Evolutionary conservation across 352 stramenopile species (phyloP).

Genomic region (Phytopythium helicoides): DNA sequence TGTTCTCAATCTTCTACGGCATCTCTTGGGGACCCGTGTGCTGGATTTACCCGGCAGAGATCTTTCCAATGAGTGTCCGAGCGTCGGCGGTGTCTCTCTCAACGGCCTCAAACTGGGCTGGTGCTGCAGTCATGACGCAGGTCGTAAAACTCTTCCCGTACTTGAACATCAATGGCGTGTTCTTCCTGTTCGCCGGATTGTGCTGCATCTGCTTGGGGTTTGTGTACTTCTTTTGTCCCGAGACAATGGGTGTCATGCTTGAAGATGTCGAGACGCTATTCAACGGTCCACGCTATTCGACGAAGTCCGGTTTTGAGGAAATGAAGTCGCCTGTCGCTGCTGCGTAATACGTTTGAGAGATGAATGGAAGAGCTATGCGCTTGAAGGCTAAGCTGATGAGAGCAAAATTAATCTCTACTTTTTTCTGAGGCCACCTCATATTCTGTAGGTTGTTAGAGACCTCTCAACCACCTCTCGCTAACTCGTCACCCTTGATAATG

Average conservation of each 20-base stretch:
- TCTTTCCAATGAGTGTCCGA: slow-evolving; percentile 41
- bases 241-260: slow-evolving; percentile 41
- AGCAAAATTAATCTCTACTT: too few relatives aligned
- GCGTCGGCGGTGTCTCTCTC: slow-evolving; percentile 41
- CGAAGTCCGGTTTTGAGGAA: slow-evolving; percentile 19
- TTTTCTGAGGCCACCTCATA: too few relatives aligned
- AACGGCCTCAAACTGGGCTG: slow-evolving; percentile 39
- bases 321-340: slow-evolving; percentile 14
- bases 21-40: slow-evolving; percentile 15
- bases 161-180: slow-evolving; percentile 12
- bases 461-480: background rate
- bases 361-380: too few relatives aligned
- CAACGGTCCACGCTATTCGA: slow-evolving; percentile 7
- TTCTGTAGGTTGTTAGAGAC: background rate
- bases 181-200: slow-evolving; percentile 17
- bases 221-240: slow-evolving; percentile 47
- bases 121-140: slow-evolving; percentile 29
- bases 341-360: too few relatives aligned
- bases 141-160: too few relatives aligned
- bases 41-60: too few relatives aligned
- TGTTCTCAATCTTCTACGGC: slow-evolving; percentile 9
- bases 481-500: slow-evolving; percentile 31
- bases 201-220: slow-evolving; percentile 32
- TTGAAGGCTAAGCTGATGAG: too few relatives aligned
- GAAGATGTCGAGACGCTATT: slow-evolving; percentile 46